Base-by-base conservation (phyloP, 805 yeast genomes). In the Yamadazyma laniorum region DNA sequence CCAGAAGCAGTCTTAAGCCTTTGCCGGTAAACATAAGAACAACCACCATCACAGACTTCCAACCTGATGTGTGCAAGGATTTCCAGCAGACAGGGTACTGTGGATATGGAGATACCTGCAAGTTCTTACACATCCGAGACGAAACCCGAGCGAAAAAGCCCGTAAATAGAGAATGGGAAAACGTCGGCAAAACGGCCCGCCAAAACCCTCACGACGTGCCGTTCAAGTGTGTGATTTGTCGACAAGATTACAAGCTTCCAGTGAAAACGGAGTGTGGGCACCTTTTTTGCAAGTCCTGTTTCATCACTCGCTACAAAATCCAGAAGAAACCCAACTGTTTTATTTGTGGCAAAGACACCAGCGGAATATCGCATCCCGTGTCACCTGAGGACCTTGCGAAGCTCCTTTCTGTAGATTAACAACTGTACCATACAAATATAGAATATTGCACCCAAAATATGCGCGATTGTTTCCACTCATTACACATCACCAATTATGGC, bases 71-170 rank as follows among this genome's bases (percentile, higher is more conserved):
- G 2, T 93, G 99, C 56, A 93, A 91, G 54, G 98, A 93, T 59
- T 93, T 75, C 59, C 75, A 79, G 42, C 85, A 83, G 49, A 90
- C 95, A 0, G 99, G 99, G 0, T 90, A 80, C 55, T 93, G 99
- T 70, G 97, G 97, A 5, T 93, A 83, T 57, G 99, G 99, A 6
- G 99, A 93, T 51, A 83, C 93, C 25, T 93, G 99, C 66, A 93
- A 93, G 63, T 93, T 93, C 58, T 58, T 91, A 25, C 99, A 93
- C 56, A 77, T 86, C 12, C 65, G 99, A 59, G 97, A 87, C 49
- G 95, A 87, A 53, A 84, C 81, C 62, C 75, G 72, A 39, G 80
- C 80, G 32, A 85, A 82, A 21, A 78, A 80, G 77, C 79, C 82
- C 42, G 57, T 82, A 5, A 57, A 72, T 18, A 70, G 70, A 42